phyloP scores from a whole-genome alignment of 2,329 filamentous ascomycete genomes.

The Penicillium sp. region DNA sequence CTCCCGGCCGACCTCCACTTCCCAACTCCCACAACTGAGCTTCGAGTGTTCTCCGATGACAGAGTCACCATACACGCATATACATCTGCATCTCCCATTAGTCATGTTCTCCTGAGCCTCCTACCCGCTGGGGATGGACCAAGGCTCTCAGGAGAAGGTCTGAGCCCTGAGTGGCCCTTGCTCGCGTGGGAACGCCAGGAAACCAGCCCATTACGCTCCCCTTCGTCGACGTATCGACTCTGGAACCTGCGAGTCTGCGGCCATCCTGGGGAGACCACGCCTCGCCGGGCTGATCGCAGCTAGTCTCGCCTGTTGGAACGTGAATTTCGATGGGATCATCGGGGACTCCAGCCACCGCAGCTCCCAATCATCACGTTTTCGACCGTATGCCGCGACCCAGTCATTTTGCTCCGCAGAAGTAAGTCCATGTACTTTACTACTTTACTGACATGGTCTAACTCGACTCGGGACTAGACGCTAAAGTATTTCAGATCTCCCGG shows the following conservation, averaged over 20 bases:
- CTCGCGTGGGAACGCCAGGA: slow-evolving; percentile 21
- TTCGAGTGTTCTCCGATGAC: too few species aligned
- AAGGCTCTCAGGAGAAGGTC: slow-evolving; percentile 11
- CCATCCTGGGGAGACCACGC: too few species aligned
- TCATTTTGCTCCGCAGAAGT: slow-evolving; percentile 27
- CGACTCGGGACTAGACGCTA: too few species aligned
- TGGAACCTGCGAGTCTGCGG: background rate
- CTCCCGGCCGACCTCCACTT: slow-evolving; percentile 15
- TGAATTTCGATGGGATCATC: background rate
- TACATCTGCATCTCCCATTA: background rate
- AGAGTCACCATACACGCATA: too few species aligned
- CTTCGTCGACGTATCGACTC: slow-evolving; percentile 11
- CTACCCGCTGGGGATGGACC: background rate
- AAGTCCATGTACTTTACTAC: too few species aligned
- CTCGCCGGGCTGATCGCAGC: too few species aligned
- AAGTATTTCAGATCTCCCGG: slow-evolving; percentile 18
- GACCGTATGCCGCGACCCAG: slow-evolving; percentile 25
- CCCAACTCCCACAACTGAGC: too few species aligned
- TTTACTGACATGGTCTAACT: too few species aligned
- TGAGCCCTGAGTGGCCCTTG: slow-evolving; percentile 21
- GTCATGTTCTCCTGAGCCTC: background rate
- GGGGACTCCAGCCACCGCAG: background rate
- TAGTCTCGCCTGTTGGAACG: background rate
- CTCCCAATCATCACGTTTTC: slow-evolving; percentile 15
- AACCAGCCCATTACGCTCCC: slow-evolving; percentile 17